Conservation (phyloP, 148 eudicot genomes). For the Oxyria digyna region DNA sequence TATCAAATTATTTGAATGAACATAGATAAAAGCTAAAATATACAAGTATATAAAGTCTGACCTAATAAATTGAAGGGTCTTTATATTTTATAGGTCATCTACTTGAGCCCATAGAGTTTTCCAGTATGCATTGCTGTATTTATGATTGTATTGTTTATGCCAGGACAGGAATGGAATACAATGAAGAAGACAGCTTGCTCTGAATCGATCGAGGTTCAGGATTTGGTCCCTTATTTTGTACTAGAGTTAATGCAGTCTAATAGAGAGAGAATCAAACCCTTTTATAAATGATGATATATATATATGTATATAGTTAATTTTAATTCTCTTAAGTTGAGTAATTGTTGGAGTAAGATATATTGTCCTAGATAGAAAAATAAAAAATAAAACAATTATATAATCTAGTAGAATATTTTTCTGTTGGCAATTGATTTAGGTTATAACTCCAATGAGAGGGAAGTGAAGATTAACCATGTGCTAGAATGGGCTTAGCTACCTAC, state of each 20-base stretch:
- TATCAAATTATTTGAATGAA: not conserved
- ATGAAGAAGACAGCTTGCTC: not conserved
- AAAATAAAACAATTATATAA: no score
- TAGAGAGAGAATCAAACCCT: not conserved
- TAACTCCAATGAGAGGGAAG: no score
- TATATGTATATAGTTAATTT: no score
- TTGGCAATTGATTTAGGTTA: no score
- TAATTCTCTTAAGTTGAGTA: no score
- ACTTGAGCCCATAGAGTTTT: not conserved
- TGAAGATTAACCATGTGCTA: no score
- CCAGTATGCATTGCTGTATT: not conserved
- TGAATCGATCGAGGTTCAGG: not conserved
- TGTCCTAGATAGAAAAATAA: no score
- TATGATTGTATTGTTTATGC: not conserved
- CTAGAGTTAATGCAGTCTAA: not conserved
- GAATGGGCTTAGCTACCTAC: no score
- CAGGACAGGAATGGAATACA: not conserved
- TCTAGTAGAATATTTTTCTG: no score
- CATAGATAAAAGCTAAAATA: not conserved
- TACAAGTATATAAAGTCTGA: not conserved
- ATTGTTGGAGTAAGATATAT: no score
- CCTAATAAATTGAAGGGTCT: not conserved
- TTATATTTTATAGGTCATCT: not conserved
- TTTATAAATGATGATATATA: not conserved
- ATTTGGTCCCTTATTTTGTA: not conserved